phyloP scores from a whole-genome alignment of 2,329 filamentous ascomycete species.

The Colletotrichum endophyticum region DNA sequence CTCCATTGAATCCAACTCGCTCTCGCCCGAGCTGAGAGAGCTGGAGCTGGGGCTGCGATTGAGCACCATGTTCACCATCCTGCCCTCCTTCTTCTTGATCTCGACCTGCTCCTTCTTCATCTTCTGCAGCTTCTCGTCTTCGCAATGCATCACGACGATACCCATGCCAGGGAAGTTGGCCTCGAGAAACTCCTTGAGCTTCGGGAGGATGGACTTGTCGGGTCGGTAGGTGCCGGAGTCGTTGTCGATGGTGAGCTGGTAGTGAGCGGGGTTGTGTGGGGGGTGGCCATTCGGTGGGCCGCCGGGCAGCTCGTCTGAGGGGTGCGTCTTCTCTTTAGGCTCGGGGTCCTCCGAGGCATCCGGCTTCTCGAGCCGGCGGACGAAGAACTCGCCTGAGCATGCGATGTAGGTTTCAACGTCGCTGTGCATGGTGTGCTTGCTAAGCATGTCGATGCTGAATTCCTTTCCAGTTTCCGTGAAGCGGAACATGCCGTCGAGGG shows the following conservation, averaged over 20 bases:
- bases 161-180: constrained; percentile 79
- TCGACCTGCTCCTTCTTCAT: constrained; percentile 80
- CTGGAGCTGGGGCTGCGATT: constrained; percentile 56
- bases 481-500: constrained; percentile 82
- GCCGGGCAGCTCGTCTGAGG: constrained; percentile 49
- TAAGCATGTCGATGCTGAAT: constrained; percentile 90
- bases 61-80: constrained; percentile 58
- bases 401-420: constrained; percentile 91
- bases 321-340: constrained; percentile 55
- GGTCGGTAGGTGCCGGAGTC: constrained; percentile 94
- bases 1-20: constrained; percentile 53
- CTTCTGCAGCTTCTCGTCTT: constrained; percentile 72
- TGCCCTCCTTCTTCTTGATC: constrained; percentile 70
- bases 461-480: constrained; percentile 97
- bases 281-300: constrained; percentile 50
- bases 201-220: constrained; percentile 75
- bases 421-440: constrained; percentile 97
- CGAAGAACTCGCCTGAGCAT: constrained; percentile 91
- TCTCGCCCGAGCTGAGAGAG: constrained; percentile 50
- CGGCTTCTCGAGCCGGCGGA: constrained; percentile 68
- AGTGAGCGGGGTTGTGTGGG: constrained; percentile 59
- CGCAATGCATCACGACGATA: constrained; percentile 77
- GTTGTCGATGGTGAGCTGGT: constrained; percentile 93
- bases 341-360: constrained; percentile 47
- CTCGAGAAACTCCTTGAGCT: constrained; percentile 73